Conservation (phyloP, 768 basidiomycete species). For the Sutorius australiensis region DNA sequence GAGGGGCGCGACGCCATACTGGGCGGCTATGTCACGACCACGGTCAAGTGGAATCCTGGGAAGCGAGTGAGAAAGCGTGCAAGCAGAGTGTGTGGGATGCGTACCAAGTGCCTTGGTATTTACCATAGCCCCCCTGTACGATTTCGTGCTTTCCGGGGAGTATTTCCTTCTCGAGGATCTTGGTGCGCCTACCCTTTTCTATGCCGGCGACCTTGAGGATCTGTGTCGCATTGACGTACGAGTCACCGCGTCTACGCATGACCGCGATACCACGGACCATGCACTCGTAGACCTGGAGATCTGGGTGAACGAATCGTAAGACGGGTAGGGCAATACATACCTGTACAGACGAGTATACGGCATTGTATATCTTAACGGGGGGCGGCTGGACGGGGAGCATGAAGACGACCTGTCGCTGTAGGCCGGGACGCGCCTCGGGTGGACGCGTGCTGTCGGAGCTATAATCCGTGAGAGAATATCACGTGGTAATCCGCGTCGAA, state of each 20-base stretch:
- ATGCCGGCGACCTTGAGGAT: constrained; percentile 98
- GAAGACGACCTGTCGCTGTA: constrained; percentile 19
- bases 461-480: constrained; percentile 22
- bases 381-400: constrained; percentile 41
- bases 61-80: constrained; percentile 7
- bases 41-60: constrained; percentile 92
- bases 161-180: constrained; percentile 97
- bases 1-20: constrained; percentile 87
- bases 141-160: constrained; percentile 95
- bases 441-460: constrained; percentile 35
- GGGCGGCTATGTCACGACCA: constrained; percentile 87
- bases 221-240: constrained; percentile 97
- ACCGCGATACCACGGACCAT: constrained; percentile 98
- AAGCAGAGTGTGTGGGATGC: constrained; percentile 23
- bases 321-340: constrained; percentile 30
- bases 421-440: constrained; percentile 29
- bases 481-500: not conserved
- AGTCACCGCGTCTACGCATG: constrained; percentile 93
- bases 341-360: constrained; percentile 89
- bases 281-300: constrained; percentile 83
- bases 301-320: not conserved
- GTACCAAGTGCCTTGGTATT: constrained; percentile 99
- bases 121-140: constrained; percentile 98
- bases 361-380: constrained; percentile 85
- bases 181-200: constrained; percentile 93